Base-by-base conservation (phyloP, 176 grass and related monocot species). In the Bothriochloa decipiens region DNA sequence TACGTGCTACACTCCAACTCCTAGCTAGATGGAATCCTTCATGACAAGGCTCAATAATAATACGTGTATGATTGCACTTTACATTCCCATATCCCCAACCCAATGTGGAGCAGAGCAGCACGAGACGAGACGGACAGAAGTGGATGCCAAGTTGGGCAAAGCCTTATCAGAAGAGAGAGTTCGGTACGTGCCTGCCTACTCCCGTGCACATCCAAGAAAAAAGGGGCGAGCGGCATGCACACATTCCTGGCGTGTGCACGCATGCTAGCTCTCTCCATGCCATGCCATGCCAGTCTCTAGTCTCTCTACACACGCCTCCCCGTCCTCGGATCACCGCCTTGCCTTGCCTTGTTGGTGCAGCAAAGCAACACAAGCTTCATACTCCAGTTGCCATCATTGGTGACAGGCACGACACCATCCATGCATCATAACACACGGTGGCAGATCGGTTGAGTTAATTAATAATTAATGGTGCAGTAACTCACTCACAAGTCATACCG, bases 81-180 rank as follows among this genome's bases (percentile, higher is more conserved):
- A 15, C 45, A 47, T 15, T 15, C 39, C 39, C 39, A 40, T 40
- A 3, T 5, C 43, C 9, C 1, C 4, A 11, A 6, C 40, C 47
- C 29, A 13, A 50, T 47, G 49, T 60, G 55, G 40, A 41, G 47
- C 18, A 33, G n/a, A 26, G 55, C 29, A 13, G 22, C 53, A 78
- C n/a, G 70, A 45, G 20, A 13, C 13, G 69, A 40, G 20, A 14
- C 37, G 12, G 39, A 27, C 75, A 79, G 14, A 13, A 81, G 80
- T 46, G 14, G 81, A 62, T 10, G 23, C 68, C 11, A 73, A 83
- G 81, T n/a, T 63, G 28, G 68, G 67, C 33, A 82, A 75, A 52
- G 46, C 42, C 63, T 57, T 57, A 2, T 12, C 26, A 66, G 13
- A 27, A 45, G 26, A 11, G 26, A 9, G 4, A 7, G 55, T 11